Evolutionary conservation across 1,284 basidiomycete species (phyloP).

Genomic region (Trametes versicolor): DNA sequence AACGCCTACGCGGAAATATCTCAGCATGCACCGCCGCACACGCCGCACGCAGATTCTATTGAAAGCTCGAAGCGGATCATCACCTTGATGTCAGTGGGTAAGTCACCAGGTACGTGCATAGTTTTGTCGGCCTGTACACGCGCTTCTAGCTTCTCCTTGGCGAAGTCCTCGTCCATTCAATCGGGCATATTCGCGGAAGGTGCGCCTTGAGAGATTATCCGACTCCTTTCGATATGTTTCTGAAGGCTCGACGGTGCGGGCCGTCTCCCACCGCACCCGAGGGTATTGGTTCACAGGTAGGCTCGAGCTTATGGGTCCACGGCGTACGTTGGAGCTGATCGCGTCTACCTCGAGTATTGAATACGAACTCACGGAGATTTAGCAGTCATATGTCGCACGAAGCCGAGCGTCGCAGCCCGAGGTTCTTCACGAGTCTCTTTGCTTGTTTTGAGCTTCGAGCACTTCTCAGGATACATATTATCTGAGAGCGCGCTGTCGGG

Average conservation of each 20-base stretch:
- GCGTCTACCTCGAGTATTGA: background rate
- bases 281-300: background rate
- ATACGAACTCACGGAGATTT: conserved; percentile 5
- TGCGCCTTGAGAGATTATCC: background rate
- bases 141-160: conserved; percentile 10
- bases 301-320: conserved; percentile 6
- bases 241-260: background rate
- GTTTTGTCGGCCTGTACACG: background rate
- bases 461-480: background rate
- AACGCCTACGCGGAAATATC: background rate
- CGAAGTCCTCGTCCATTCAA: conserved; percentile 4
- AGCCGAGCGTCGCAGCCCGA: conserved; percentile 7
- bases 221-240: background rate
- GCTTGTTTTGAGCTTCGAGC: background rate
- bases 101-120: conserved; percentile 2
- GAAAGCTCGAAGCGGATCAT: background rate
- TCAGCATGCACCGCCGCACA: background rate
- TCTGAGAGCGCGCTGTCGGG: background rate
- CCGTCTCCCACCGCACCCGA: background rate
- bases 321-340: background rate
- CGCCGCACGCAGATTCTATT: background rate
- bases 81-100: background rate
- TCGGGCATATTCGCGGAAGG: background rate
- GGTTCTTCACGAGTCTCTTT: background rate
- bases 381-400: conserved; percentile 1